phyloP scores from a whole-genome alignment of 2,329 filamentous ascomycete species.

The Clarireedia hainanense region DNA sequence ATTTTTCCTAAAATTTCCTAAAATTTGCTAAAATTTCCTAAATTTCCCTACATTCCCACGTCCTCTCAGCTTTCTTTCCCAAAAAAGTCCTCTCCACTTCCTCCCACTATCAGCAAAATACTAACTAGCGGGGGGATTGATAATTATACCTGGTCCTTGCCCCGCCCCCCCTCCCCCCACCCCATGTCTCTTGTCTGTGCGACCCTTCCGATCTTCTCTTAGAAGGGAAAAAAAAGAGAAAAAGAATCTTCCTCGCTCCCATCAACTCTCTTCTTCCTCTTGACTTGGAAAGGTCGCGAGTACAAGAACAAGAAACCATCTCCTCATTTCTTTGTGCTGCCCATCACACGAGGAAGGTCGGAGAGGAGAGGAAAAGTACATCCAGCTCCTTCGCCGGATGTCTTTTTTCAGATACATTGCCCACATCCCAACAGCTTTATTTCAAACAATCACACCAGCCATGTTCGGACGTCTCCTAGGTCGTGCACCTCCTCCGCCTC shows the following conservation, averaged over 20 bases:
- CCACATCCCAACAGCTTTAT: slow-evolving; percentile 6
- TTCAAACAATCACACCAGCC: slow-evolving; percentile 7
- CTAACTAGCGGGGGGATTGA: too few species aligned
- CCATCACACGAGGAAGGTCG: slow-evolving; percentile 5
- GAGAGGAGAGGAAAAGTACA: slow-evolving; percentile 2
- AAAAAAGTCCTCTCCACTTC: too few species aligned
- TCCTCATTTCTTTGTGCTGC: slow-evolving; percentile 2
- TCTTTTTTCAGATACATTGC: slow-evolving; percentile 10
- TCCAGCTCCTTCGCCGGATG: slow-evolving; percentile 9
- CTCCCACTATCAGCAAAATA: too few species aligned
- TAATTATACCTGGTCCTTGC: too few species aligned
- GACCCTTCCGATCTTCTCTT: too few species aligned
- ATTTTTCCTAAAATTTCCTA: too few species aligned
- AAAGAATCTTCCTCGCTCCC: neutral
- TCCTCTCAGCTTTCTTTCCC: too few species aligned
- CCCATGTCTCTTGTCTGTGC: too few species aligned
- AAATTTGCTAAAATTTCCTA: too few species aligned
- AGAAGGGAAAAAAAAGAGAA: neutral
- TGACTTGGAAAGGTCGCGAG: neutral
- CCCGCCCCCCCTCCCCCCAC: too few species aligned
- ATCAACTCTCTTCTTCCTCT: neutral
- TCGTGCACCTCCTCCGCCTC: slow-evolving; percentile 4
- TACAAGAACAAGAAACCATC: neutral
- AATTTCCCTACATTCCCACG: too few species aligned
- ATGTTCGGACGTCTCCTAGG: slow-evolving; percentile 9